Base-by-base conservation (phyloP, 176 grass and related monocot species). In the Poa pratensis region DNA sequence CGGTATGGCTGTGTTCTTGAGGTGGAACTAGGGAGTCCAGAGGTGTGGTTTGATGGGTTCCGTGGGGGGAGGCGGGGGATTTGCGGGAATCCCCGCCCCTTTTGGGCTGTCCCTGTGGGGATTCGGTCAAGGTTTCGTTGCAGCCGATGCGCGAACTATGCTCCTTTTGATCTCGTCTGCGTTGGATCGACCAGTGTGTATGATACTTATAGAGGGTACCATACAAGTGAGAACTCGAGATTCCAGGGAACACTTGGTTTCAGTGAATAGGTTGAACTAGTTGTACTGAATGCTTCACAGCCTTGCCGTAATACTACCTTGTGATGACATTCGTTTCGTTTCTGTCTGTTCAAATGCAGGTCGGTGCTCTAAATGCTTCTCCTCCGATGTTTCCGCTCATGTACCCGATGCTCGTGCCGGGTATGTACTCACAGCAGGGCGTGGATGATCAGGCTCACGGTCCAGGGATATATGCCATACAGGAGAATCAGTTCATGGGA, bases 391-490 rank as follows among this genome's bases (percentile, higher is more conserved):
- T 86, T 84, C 75, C 79, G 4, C 14, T 88, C 70, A 85, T 84
- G 61, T 82, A 88, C 48, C 88, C 88, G 15, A 72, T 87, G 45
- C 53, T 87, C 22, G 13, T 85, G 5, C 23, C 85, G 1, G 92
- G 90, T 26, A 68, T 91, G 54, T 12, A 55, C 80, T 75, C 87
- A 57, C 71, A 91, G 49, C 91, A 86, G 77, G 81, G 82, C 64
- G 32, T 50, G 59, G 89, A 95, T 66, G 89, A 92, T 65, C 71
- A 89, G 62, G 67, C 90, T 23, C 90, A 93, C 46, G 89, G 90
- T 80, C 86, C 91, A 45, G 96, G 96, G 81, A 95, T 98, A 68
- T 98, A 98, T 87, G 96, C 90, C 70, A 85, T 95, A 86, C 89
- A 88, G 40, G 81, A 80, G 77, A 90, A 75, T 84, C 95, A 71